phyloP scores from a whole-genome alignment of 441 rosid genomes.

The Codiaeum variegatum region DNA sequence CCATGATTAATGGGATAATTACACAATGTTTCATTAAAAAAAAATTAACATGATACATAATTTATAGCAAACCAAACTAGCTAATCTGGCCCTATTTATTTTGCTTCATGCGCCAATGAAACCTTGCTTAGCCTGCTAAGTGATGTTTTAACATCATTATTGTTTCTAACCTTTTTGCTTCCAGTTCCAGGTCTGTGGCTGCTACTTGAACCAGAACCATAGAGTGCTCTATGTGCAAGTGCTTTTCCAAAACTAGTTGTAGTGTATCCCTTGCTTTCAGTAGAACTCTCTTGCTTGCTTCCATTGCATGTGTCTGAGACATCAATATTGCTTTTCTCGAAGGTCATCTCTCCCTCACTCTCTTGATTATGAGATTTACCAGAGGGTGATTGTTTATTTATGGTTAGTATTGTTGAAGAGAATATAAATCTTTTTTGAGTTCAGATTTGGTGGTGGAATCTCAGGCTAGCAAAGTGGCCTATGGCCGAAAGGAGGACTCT shows the following conservation, averaged over 20 bases:
- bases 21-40: background rate
- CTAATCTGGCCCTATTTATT: slow-evolving; percentile 14
- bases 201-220: slow-evolving; percentile 26
- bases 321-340: slow-evolving; percentile 27
- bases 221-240: slow-evolving; percentile 49
- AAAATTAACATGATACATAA: background rate
- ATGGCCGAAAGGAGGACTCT: slow-evolving; percentile 19
- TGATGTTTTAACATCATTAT: slow-evolving; percentile 26
- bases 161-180: slow-evolving; percentile 32
- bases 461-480: slow-evolving; percentile 20
- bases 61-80: background rate
- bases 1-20: background rate
- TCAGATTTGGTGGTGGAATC: slow-evolving; percentile 26
- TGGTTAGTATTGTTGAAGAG: background rate
- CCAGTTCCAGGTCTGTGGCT: slow-evolving; percentile 32
- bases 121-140: slow-evolving; percentile 59
- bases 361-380: background rate
- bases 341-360: slow-evolving; percentile 30
- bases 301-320: slow-evolving; percentile 12
- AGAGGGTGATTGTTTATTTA: slow-evolving; percentile 13
- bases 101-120: slow-evolving; percentile 33
- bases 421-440: slow-evolving; percentile 5
- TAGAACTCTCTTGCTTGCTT: slow-evolving; percentile 19
- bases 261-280: slow-evolving; percentile 12
- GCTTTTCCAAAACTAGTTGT: slow-evolving; percentile 43